Base-by-base conservation (phyloP, 352 stramenopile genomes). In the Aphanomyces euteiches region DNA sequence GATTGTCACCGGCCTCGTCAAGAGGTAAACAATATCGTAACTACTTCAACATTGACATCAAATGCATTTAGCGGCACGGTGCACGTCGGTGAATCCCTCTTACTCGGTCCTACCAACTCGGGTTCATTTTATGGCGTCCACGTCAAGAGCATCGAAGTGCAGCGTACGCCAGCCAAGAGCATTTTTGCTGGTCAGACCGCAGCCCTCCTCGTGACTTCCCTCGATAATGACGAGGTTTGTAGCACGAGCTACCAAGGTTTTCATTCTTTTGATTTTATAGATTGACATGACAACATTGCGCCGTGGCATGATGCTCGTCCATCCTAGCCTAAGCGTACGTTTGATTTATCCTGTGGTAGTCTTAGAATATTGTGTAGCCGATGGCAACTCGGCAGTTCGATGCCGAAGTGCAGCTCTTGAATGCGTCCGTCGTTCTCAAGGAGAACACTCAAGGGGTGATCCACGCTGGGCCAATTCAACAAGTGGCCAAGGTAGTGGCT, bases 371-470 rank as follows among this genome's bases (percentile, higher is more conserved):
- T 48, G n/a, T 37, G 39, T 67, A 65, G 50, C 84, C 84, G 38
- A 83, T 78, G 47, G 84, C 84, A 5, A 88, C 82, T 3, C 77
- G 81, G 19, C 82, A 90, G 66, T 92, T 92, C 60, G 84, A 92
- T 34, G 84, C 84, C 5, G 82, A 91, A 75, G 76, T 93, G n/a
- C 83, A 86, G 34, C 81, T 92, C 56, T 74, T 92, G 37, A 76
- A 78, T 13, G 79, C 90, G 59, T 74, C 78, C 19, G 75, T 78
- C 13, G 70, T 71, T 34, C 80, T 92, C 54, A 84, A 84, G 34
- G 77, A 90, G 59, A 92, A 92, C 69, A 87, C 86, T 37, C 82
- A 94, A 64, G 86, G 82, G 0, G 83, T 94, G n/a, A 88, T 94
- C 64, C 86, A 94, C 69, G 84, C 83, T 5, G 86, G 86, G 0